These are phyloP conservation scores for Marsdenia floribunda DNA, from an alignment of 257 asterid genomes.

Conservation along the genomic window DNA sequence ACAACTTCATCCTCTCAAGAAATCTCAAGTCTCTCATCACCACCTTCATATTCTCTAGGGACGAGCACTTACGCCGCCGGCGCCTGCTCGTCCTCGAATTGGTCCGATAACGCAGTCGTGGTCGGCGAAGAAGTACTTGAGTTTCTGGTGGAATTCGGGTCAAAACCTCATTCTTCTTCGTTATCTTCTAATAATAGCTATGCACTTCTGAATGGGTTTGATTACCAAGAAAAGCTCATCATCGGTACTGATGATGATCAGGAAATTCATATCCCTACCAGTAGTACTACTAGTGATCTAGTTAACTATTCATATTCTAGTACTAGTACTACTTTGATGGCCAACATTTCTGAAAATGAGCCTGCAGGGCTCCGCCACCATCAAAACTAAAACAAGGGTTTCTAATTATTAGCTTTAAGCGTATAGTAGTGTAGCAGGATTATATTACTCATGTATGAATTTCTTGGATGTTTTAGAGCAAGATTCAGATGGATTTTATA, in stretches of 20 bases:
- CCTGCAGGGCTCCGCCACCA: not conserved
- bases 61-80: not conserved
- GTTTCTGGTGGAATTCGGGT: conserved; percentile 10
- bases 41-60: conserved; percentile 16
- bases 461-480: not conserved
- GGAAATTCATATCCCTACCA: not conserved
- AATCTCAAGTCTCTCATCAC: conserved; percentile 13
- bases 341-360: conserved; percentile 5
- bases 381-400: not conserved
- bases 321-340: not conserved
- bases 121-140: conserved; percentile 13
- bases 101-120: conserved; percentile 13
- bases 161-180: not conserved
- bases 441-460: not conserved
- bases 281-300: not conserved
- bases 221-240: conserved; percentile 11
- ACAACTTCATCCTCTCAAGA: conserved; percentile 16
- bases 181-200: not conserved
- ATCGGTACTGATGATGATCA: not conserved
- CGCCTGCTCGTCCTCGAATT: not conserved
- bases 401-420: no score
- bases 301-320: not conserved
- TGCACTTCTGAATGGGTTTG: conserved; percentile 14
- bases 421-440: no score
- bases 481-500: not conserved